Percentiles rank a stretch among this genome's conserved stretches.
phyloP scores from a whole-genome alignment of 176 grass and related monocot species.

The Urochloa ruziziensis region DNA sequence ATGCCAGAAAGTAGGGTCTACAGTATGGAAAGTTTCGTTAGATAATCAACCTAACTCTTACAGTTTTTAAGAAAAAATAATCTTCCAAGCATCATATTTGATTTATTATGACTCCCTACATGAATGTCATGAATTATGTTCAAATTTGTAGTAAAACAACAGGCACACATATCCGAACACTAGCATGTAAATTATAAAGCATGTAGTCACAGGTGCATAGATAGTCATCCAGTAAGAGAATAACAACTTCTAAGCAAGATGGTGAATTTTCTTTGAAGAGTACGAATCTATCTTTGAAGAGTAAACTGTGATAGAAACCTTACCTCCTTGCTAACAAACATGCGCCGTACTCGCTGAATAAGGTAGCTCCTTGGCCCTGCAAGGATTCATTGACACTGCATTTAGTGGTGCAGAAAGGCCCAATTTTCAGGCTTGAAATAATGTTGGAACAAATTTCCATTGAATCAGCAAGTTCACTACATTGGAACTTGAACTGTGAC shows the following conservation, averaged over 20 bases:
- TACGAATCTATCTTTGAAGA: neutral
- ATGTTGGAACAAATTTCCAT: neutral
- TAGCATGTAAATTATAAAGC: neutral
- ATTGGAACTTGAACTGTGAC: neutral
- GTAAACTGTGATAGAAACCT: neutral
- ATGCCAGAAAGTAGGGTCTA: constrained; percentile 59
- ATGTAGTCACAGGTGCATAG: neutral
- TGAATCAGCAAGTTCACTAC: neutral
- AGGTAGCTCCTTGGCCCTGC: constrained; percentile 55
- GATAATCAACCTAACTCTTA: neutral
- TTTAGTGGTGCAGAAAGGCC: neutral
- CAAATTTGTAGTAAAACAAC: neutral
- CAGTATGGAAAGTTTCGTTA: constrained; percentile 22
- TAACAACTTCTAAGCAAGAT: constrained; percentile 18
- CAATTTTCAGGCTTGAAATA: neutral
- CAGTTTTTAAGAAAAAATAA: neutral
- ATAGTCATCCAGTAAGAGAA: neutral
- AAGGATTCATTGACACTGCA: neutral
- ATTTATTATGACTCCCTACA: neutral
- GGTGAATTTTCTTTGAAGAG: neutral
- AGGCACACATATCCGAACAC: constrained; percentile 3
- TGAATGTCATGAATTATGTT: neutral
- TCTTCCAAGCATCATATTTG: neutral
- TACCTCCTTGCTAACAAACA: constrained; percentile 65
- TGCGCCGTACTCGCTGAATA: constrained; percentile 38